phyloP scores from a whole-genome alignment of 2,329 filamentous ascomycete genomes.

The Aspergillus tubingensis region DNA sequence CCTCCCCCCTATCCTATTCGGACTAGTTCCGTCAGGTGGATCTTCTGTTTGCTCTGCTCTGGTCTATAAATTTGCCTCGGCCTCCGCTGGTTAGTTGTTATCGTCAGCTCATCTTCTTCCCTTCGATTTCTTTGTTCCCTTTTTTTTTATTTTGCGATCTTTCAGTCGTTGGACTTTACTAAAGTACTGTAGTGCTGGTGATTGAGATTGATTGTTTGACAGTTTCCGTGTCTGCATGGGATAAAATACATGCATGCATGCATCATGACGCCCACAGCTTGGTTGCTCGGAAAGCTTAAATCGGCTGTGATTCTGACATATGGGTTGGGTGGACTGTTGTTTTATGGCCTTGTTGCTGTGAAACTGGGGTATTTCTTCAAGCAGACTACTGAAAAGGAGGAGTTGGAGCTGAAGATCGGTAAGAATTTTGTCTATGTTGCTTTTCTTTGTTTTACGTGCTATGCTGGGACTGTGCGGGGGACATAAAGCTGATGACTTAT shows the following conservation, averaged over 20 bases:
- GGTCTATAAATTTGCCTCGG: too few relatives aligned
- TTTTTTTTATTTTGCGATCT: too few relatives aligned
- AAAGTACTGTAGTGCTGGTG: too few relatives aligned
- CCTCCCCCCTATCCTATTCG: not conserved
- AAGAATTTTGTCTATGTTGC: conserved; percentile 13
- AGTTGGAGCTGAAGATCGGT: conserved; percentile 45
- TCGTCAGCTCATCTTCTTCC: too few relatives aligned
- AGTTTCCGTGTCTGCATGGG: too few relatives aligned
- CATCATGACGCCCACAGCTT: conserved; percentile 25
- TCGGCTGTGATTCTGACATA: conserved; percentile 21
- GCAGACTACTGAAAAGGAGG: conserved; percentile 41
- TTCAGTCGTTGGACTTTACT: too few relatives aligned
- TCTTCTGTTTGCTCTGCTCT: not conserved
- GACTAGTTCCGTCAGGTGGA: not conserved
- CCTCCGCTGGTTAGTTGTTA: too few relatives aligned
- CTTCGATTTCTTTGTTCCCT: too few relatives aligned
- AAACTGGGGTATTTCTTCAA: conserved; percentile 42
- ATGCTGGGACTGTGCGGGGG: not conserved
- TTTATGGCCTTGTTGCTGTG: conserved; percentile 41
- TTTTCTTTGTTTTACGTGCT: not conserved
- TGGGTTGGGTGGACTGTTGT: not conserved
- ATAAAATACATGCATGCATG: too few relatives aligned
- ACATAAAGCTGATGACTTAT: not conserved
- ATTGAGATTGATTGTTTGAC: too few relatives aligned
- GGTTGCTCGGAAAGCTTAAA: conserved; percentile 21